These are phyloP conservation scores for Linnemannia schmuckeri DNA, from an alignment of 192 early-diverging fungal species.

Conservation along the genomic window DNA sequence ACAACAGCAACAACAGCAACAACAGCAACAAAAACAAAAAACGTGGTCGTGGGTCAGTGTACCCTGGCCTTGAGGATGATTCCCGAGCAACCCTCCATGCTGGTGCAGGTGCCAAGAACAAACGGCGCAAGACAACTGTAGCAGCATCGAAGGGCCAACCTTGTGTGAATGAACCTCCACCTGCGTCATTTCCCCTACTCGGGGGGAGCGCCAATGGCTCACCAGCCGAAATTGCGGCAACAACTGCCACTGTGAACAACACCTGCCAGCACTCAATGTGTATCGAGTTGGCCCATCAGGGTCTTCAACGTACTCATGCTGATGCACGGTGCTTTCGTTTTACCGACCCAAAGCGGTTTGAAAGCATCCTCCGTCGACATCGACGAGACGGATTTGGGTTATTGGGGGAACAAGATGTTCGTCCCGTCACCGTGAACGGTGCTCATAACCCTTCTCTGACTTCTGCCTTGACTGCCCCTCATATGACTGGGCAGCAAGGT, in stretches of 20 bases:
- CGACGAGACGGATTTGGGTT: background rate
- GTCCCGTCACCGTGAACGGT: background rate
- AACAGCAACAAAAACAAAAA: background rate
- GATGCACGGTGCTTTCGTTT: background rate
- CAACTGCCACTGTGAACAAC: background rate
- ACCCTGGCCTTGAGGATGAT: background rate
- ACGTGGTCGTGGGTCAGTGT: background rate
- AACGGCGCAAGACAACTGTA: too few species aligned
- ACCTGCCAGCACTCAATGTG: background rate
- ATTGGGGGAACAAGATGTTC: too few species aligned
- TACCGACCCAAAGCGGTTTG: background rate
- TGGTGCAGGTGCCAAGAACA: background rate
- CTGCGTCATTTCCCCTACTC: too few species aligned
- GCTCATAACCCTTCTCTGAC: background rate
- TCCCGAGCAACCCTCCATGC: background rate
- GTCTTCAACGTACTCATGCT: background rate
- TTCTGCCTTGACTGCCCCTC: background rate
- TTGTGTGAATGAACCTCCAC: too few species aligned
- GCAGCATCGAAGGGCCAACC: too few species aligned
- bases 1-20: background rate
- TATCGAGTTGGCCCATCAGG: background rate
- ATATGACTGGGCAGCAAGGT: background rate
- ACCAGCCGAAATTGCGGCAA: background rate
- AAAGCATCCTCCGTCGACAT: background rate
- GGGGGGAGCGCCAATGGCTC: background rate